A percentile compares a stretch with the other conserved stretches of the same genome.
Evolutionary conservation across 345 rosid genomes (phyloP).

Genomic region (Eucalyptus fibrosa): DNA sequence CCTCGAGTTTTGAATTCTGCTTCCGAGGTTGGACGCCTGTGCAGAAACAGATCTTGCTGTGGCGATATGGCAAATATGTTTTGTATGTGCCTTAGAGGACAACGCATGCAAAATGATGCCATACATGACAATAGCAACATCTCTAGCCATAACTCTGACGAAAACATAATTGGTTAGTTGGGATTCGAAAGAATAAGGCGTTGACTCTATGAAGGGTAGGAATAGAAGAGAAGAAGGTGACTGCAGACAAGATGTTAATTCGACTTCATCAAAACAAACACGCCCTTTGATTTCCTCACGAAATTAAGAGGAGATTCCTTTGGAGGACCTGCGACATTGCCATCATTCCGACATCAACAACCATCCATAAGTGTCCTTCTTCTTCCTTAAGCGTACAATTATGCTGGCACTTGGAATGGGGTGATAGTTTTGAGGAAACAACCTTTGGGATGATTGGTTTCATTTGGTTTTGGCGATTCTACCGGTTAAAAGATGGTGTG

Average conservation of each 20-base stretch:
- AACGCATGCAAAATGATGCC: neutral
- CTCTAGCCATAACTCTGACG: neutral
- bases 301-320: neutral
- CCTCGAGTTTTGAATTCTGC: neutral
- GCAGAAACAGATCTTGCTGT: neutral
- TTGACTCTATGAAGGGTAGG: neutral
- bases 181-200: neutral
- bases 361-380: neutral
- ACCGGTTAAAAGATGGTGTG: neutral
- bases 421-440: neutral
- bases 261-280: neutral
- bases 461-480: neutral
- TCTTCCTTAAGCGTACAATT: neutral
- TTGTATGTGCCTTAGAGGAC: neutral
- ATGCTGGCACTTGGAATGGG: neutral
- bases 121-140: neutral
- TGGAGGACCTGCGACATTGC: neutral
- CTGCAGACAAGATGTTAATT: neutral
- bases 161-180: neutral
- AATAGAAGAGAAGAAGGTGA: neutral
- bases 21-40: neutral
- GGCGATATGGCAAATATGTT: neutral
- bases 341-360: neutral
- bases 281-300: neutral
- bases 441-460: neutral